Conservation (phyloP, 2,329 filamentous ascomycete species). For the Pseudocercospora fuligena region DNA sequence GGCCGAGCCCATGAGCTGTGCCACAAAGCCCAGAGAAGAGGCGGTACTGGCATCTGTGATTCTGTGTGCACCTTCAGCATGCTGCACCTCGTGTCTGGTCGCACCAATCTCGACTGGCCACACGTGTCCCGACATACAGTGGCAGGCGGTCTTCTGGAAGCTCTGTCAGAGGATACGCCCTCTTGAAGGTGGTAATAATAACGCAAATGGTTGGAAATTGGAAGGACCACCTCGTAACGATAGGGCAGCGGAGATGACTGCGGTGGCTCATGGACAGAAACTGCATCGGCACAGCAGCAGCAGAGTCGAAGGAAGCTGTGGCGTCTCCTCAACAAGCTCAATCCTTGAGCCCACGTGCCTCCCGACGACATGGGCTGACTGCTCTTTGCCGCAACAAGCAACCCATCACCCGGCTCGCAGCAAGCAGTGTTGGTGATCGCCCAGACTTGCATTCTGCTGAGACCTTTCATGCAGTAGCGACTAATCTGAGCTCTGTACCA, state of each 20-base stretch:
- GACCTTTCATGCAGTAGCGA: background rate
- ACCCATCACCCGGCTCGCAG: conserved; percentile 7
- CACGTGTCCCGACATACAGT: background rate
- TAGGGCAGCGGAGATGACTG: conserved; percentile 9
- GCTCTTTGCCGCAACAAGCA: conserved; percentile 19
- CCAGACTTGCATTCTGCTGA: conserved; percentile 3
- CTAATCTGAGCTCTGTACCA: background rate
- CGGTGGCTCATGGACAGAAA: background rate
- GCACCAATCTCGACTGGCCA: background rate
- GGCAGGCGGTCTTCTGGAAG: background rate
- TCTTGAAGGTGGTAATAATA: too few species aligned
- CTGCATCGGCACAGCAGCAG: background rate
- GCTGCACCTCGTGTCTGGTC: background rate
- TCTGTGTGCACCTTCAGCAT: background rate
- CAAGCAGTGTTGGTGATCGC: conserved; percentile 18
- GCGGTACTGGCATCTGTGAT: background rate
- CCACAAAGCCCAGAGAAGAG: background rate
- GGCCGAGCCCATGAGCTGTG: background rate
- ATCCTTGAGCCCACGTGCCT: conserved; percentile 22
- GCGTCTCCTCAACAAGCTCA: conserved; percentile 14
- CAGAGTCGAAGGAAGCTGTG: background rate
- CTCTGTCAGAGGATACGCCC: background rate
- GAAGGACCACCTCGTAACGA: too few species aligned
- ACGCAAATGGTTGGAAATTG: too few species aligned
- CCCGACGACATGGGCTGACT: conserved; percentile 6